Base-by-base conservation (phyloP, 106 monocot genomes). In the Xerophyta viscosa region DNA sequence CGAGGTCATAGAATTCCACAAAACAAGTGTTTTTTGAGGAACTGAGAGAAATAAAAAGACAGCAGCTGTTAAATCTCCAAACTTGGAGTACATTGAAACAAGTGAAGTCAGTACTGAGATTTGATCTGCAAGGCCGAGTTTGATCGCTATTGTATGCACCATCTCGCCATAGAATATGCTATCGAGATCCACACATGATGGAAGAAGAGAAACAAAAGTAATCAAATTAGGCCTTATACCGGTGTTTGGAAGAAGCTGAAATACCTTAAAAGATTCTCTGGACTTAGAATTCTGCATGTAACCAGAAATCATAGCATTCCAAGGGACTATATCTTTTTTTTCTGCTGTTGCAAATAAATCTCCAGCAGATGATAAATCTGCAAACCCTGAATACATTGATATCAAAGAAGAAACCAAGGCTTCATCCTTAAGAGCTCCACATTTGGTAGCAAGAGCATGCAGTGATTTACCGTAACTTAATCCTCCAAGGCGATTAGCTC, bases 221-320 rank as follows among this genome's bases (percentile, higher is more conserved):
- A 87, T 37, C 4, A 72, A 29, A 62, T 66, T 62, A 63, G 87
- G 74, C 48, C 36, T 62, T 29, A 51, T 27, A 14, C 41, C 68
- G 13, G 25, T 31, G 18, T 18, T 15, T 12, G 29, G 68, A 81
- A 87, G 66, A 30, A 61, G 45, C 46, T 25, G 50, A 43, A 87
- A 75, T 25, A 60, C 15, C 23, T 69, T 52, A 29, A 72, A 65
- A 8, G 75, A 61, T 41, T 71, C 58, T 10, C 60, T 54, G 8
- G 22, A 29, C 9, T 60, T 44, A 21, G 65, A 54, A 44, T 71
- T 68, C 52, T 75, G 77, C 0, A 58, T 46, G 62, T 69, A 69
- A 0, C 54, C 65, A n/a, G 87, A 82, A 0, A 87, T 66, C 67
- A 87, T 75, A 2, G 82, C 63, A 39, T 87, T 87, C 71, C 74